Percentiles rank a stretch among this genome's conserved stretches.
These are phyloP conservation scores for Thelephora terrestris DNA, from an alignment of 1,284 basidiomycete genomes.

Conservation along the genomic window DNA sequence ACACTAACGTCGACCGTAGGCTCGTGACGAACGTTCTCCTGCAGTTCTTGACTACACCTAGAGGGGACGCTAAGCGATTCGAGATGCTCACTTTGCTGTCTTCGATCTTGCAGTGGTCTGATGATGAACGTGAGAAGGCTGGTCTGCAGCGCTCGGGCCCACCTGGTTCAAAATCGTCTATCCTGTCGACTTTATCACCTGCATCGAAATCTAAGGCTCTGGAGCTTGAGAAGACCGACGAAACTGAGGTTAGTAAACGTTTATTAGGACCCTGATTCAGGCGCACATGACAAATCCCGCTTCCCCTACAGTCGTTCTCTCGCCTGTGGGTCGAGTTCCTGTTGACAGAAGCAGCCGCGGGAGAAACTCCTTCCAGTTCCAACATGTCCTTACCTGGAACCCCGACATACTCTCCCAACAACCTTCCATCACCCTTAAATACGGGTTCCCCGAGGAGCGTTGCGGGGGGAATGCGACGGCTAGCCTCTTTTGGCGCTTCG, in stretches of 20 bases:
- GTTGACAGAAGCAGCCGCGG: constrained; percentile 75
- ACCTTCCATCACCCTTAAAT: constrained; percentile 11
- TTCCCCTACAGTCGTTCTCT: constrained; percentile 70
- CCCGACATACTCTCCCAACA: constrained; percentile 28
- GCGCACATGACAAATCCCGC: neutral
- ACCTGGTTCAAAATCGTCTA: constrained; percentile 26
- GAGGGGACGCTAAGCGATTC: constrained; percentile 90
- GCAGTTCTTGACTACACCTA: constrained; percentile 85
- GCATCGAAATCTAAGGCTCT: constrained; percentile 30
- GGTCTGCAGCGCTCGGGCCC: constrained; percentile 61
- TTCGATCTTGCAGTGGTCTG: constrained; percentile 85
- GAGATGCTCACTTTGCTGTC: constrained; percentile 91
- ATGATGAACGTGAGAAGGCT: constrained; percentile 83
- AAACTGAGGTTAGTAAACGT: constrained; percentile 53
- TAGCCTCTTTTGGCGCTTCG: constrained; percentile 34
- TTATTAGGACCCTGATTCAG: neutral
- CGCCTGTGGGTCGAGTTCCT: constrained; percentile 94
- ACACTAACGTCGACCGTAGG: constrained; percentile 85
- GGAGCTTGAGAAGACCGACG: constrained; percentile 65
- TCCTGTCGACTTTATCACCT: constrained; percentile 42
- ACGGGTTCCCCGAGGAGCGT: constrained; percentile 24
- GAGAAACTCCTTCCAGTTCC: constrained; percentile 28
- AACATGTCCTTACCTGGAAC: constrained; percentile 41
- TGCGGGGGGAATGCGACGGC: constrained; percentile 33
- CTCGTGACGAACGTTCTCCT: constrained; percentile 93